Conservation (phyloP, 176 grass and related monocot genomes). For the Raddia guianensis region DNA sequence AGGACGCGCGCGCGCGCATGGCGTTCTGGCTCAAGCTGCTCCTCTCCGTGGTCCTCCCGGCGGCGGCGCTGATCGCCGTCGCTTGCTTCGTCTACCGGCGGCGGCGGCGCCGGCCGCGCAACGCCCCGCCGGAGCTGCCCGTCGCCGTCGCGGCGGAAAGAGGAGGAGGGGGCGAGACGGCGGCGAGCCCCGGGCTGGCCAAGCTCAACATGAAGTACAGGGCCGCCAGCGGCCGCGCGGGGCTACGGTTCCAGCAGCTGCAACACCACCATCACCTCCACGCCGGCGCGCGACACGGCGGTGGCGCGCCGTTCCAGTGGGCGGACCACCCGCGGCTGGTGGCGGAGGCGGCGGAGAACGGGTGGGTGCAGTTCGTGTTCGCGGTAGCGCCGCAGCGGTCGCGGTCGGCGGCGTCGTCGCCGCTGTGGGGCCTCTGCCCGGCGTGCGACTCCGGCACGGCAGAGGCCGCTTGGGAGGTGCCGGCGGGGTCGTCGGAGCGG, state of each 20-base stretch:
- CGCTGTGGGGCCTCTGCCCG: conserved; percentile 48
- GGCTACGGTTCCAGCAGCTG: conserved; percentile 68
- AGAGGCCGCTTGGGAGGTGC: conserved; percentile 67
- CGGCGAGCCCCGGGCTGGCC: conserved; percentile 42
- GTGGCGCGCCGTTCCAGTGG: conserved; percentile 58
- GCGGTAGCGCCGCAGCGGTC: conserved; percentile 34
- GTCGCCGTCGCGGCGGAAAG: background rate
- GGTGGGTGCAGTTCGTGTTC: conserved; percentile 88
- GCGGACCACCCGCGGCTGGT: conserved; percentile 69
- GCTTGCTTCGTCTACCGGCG: conserved; percentile 25
- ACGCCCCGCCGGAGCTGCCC: conserved; percentile 26
- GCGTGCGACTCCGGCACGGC: conserved; percentile 48
- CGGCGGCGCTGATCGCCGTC: conserved; percentile 26
- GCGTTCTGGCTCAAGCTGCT: conserved; percentile 51
- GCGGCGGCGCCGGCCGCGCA: background rate
- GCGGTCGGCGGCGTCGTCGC: conserved; percentile 32
- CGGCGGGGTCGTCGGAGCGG: conserved; percentile 62
- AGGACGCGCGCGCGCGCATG: conserved; percentile 23
- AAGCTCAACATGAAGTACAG: conserved; percentile 47
- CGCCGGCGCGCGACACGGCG: conserved; percentile 27
- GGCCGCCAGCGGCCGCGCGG: conserved; percentile 49
- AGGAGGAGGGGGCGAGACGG: background rate
- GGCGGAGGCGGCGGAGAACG: conserved; percentile 79
- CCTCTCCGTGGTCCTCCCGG: conserved; percentile 38
- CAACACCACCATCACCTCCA: conserved; percentile 44